Conservation (phyloP, 495 filamentous ascomycete genomes). For the Sordaria brevicollis region DNA sequence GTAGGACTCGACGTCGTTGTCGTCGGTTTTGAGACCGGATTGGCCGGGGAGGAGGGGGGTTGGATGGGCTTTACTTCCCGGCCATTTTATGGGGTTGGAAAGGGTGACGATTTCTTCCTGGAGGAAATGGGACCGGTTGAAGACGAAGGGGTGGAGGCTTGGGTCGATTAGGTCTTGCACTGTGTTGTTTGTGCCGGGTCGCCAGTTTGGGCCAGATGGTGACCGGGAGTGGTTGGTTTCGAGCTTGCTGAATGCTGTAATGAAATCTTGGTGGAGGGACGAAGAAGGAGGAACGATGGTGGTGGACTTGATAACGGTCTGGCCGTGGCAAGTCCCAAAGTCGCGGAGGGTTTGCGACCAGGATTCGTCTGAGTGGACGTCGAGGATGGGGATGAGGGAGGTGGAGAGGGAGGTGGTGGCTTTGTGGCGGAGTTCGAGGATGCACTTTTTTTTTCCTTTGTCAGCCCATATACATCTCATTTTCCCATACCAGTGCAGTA, state of each 20-base stretch:
- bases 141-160: conserved; percentile 48
- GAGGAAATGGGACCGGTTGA: conserved; percentile 19
- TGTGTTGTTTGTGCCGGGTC: conserved; percentile 43
- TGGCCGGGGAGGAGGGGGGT: conserved; percentile 15
- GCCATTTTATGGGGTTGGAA: conserved; percentile 19
- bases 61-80: conserved; percentile 19
- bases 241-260: conserved; percentile 19
- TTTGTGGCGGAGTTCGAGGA: conserved; percentile 41
- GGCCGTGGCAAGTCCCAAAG: too few relatives aligned
- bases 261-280: conserved; percentile 10
- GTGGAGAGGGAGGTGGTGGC: conserved; percentile 23
- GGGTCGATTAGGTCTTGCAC: conserved; percentile 55
- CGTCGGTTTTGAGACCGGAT: conserved; percentile 5
- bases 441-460: too few relatives aligned
- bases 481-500: too few relatives aligned
- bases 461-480: too few relatives aligned
- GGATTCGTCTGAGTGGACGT: conserved; percentile 13
- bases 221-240: conserved; percentile 33
- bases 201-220: conserved; percentile 46
- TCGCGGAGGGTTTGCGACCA: too few relatives aligned
- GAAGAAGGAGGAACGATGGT: conserved; percentile 4
- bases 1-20: conserved; percentile 11
- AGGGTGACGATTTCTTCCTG: conserved; percentile 23
- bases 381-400: conserved; percentile 25
- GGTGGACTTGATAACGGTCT: conserved; percentile 20